Evolutionary conservation across 2,329 filamentous ascomycete genomes (phyloP), one percentile per base, ranked within the genome.

Genomic region (Pseudogymnoascus sp.): DNA sequence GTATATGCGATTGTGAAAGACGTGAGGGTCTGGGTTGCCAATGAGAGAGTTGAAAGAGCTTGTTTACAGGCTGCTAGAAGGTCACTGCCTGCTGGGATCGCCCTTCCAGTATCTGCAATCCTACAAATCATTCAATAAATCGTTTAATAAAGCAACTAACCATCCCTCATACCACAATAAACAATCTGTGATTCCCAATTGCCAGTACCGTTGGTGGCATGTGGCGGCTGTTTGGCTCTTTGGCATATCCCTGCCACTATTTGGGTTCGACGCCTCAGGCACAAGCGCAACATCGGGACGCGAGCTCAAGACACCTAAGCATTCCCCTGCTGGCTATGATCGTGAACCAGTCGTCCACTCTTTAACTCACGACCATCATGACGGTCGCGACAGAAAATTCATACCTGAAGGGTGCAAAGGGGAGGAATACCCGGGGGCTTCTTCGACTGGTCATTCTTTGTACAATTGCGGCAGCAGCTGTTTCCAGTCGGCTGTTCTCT

Each of bases 401-500:
- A 58, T 71, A 94, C 73, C 83, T 91, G 73, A 86, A 90, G 79
- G 89, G 90, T 74, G 87, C 86, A 73, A 89, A 87, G 69, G 87
- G 86, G 71, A 84, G 87, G 76, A 97, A 86, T 75, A 90, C 90
- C 65, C 86, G 92, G 75, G 88, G 90, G 67, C 78, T 97, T 71
- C 81, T 99, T 67, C 87, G 92, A 73, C 86, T 97, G 69, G 82
- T 95, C 72, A 99, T 99, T 78, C 86, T 99, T 70, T 83, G 81
- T 72, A 85, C 93, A 72, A 97, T 99, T 76, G 94, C 94, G 67
- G 92, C 85, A 62, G 92, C 94, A 65, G 92, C 93, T 68, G 85
- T 97, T 72, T 86, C 92, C 68, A 96, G 92, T 77, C 90, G 94
- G 77, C 82, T 99, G 68, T 99, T 99, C 83, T 97, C 92, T 71